These are phyloP conservation scores for Spathaspora boniae DNA, from an alignment of 805 yeast species.

Conservation along the genomic window DNA sequence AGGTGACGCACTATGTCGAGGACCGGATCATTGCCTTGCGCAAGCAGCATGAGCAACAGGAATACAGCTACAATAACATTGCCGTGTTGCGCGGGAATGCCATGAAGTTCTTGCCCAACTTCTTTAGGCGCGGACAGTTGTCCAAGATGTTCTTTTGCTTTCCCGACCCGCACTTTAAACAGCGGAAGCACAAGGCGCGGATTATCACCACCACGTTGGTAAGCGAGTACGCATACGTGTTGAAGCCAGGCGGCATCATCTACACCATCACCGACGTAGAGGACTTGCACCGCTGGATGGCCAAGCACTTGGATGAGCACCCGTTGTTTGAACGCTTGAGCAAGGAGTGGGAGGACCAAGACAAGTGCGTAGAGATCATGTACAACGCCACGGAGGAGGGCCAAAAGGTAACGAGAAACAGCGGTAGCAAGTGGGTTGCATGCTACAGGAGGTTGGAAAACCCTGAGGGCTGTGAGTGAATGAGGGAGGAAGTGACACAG, in stretches of 20 bases:
- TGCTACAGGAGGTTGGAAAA: conserved; percentile 75
- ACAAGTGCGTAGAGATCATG: conserved; percentile 84
- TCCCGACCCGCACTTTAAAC: conserved; percentile 99
- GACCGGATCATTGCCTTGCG: conserved; percentile 91
- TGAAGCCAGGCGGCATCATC: conserved; percentile 80
- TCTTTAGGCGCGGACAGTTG: conserved; percentile 77
- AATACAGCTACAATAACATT: conserved; percentile 67
- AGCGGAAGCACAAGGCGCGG: conserved; percentile 95
- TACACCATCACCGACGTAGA: conserved; percentile 95
- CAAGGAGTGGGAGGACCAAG: conserved; percentile 75
- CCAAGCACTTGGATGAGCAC: conserved; percentile 81
- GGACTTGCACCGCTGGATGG: conserved; percentile 97
- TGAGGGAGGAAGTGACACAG: not conserved
- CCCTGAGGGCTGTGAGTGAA: conserved; percentile 35
- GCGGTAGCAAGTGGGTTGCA: conserved; percentile 84
- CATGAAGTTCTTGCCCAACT: conserved; percentile 95
- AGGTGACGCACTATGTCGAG: conserved; percentile 95
- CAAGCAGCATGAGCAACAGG: conserved; percentile 38
- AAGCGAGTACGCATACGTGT: conserved; percentile 87
- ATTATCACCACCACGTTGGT: conserved; percentile 86
- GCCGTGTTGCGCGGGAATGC: conserved; percentile 92
- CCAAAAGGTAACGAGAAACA: conserved; percentile 88
- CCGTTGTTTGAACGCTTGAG: conserved; percentile 83
- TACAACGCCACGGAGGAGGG: conserved; percentile 96
- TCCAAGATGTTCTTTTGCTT: conserved; percentile 95